phyloP scores from a whole-genome alignment of 1,284 basidiomycete genomes.

The Malassezia japonica region DNA sequence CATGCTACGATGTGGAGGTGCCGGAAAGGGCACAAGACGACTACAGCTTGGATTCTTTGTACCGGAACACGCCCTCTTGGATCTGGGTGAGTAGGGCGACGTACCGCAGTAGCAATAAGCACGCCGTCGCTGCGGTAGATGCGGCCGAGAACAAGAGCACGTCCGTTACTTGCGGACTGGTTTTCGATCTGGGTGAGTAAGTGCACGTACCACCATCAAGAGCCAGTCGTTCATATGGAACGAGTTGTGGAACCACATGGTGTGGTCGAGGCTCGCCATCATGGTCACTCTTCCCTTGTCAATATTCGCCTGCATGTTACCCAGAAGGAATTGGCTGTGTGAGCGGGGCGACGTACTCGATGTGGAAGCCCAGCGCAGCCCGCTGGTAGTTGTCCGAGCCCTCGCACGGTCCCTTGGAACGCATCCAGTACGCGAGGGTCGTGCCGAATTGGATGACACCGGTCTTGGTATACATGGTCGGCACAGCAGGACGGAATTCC shows the following conservation, averaged over 20 bases:
- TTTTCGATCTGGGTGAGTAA: slow-evolving; percentile 32
- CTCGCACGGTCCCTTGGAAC: slow-evolving; percentile 23
- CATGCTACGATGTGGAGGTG: not conserved
- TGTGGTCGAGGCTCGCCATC: slow-evolving; percentile 46
- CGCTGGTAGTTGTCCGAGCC: slow-evolving; percentile 35
- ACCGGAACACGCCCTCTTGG: slow-evolving; percentile 17
- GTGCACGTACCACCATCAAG: slow-evolving; percentile 30
- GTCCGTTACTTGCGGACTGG: slow-evolving; percentile 37
- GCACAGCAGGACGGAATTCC: slow-evolving; percentile 42
- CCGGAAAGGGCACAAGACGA: not conserved
- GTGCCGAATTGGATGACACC: slow-evolving; percentile 34
- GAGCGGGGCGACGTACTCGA: not conserved
- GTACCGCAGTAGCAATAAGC: slow-evolving; percentile 32
- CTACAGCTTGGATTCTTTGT: not conserved
- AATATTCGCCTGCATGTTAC: slow-evolving; percentile 28
- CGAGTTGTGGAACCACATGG: slow-evolving; percentile 44
- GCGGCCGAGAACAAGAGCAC: slow-evolving; percentile 36
- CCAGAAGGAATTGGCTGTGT: slow-evolving; percentile 25
- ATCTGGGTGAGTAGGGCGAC: slow-evolving; percentile 7
- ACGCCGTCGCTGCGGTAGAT: slow-evolving; percentile 40
- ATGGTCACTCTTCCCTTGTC: slow-evolving; percentile 29
- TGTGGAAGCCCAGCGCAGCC: slow-evolving; percentile 27
- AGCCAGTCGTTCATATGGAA: slow-evolving; percentile 42
- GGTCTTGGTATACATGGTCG: slow-evolving; percentile 36
- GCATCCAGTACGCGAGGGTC: slow-evolving; percentile 44